Percentiles rank a stretch among this genome's conserved stretches.
Conservation (phyloP, 2,329 filamentous ascomycete genomes). For the Rhynchosporium graminicola region DNA sequence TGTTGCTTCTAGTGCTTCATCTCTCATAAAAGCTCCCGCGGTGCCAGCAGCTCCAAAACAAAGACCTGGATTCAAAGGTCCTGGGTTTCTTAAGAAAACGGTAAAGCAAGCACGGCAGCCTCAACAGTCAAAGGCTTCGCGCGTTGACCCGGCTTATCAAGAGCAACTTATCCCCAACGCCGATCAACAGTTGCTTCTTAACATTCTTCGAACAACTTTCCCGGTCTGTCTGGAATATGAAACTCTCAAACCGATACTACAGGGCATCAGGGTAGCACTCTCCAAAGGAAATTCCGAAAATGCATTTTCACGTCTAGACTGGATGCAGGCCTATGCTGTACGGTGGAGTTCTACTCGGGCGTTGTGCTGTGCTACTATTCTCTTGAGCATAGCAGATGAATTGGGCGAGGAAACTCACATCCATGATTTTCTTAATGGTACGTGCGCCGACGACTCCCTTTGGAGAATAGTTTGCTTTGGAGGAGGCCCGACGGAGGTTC, state of each 20-base stretch:
- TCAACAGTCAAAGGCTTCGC: neutral
- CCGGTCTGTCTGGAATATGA: slow-evolving; percentile 47
- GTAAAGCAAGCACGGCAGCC: slow-evolving; percentile 4
- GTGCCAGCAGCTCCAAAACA: slow-evolving; percentile 8
- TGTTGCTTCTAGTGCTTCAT: slow-evolving; percentile 18
- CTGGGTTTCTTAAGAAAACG: slow-evolving; percentile 17
- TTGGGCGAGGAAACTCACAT: slow-evolving; percentile 2
- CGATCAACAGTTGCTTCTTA: slow-evolving; percentile 67
- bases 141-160: neutral
- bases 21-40: slow-evolving; percentile 14
- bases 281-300: slow-evolving; percentile 78
- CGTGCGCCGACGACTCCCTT: neutral
- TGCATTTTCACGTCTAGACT: slow-evolving; percentile 71
- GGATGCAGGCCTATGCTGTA: slow-evolving; percentile 78
- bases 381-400: slow-evolving; percentile 40
- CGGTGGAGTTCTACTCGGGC: slow-evolving; percentile 86
- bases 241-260: slow-evolving; percentile 58
- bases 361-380: slow-evolving; percentile 68
- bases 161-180: slow-evolving; percentile 44
- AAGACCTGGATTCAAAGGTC: slow-evolving; percentile 21
- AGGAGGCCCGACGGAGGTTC: slow-evolving; percentile 55
- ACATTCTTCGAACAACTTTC: slow-evolving; percentile 70
- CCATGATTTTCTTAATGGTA: neutral
- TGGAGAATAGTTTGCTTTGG: slow-evolving; percentile 23
- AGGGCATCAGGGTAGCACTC: slow-evolving; percentile 79